Percentiles rank a stretch among this genome's conserved stretches.
Conservation (phyloP, 2,329 filamentous ascomycete species). For the Calonectria naviculata region DNA sequence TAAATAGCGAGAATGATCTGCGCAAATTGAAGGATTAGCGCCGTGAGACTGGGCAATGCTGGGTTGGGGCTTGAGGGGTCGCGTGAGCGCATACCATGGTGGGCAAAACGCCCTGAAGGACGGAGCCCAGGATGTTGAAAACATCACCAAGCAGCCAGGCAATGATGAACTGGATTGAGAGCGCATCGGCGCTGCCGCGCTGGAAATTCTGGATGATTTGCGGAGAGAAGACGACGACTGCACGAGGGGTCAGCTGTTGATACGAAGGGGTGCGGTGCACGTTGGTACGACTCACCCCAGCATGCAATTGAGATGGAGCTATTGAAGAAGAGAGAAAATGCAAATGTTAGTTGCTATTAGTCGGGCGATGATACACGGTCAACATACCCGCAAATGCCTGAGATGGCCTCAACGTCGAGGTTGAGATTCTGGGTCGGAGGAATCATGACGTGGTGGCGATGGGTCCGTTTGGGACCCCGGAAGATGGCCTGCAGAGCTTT, state of each 20-base stretch:
- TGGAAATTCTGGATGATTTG: slow-evolving; percentile 97
- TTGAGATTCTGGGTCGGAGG: slow-evolving; percentile 69
- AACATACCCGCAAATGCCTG: slow-evolving; percentile 86
- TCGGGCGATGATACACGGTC: background rate
- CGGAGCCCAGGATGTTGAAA: slow-evolving; percentile 94
- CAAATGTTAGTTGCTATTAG: slow-evolving; percentile 20
- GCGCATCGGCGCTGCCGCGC: slow-evolving; percentile 83
- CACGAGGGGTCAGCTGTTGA: slow-evolving; percentile 26
- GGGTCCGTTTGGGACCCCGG: slow-evolving; percentile 25
- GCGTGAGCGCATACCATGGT: slow-evolving; percentile 75
- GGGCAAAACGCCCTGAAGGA: slow-evolving; percentile 89
- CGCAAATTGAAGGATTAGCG: slow-evolving; percentile 20
- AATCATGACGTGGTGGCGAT: slow-evolving; percentile 54
- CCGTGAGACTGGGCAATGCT: background rate
- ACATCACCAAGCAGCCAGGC: slow-evolving; percentile 95
- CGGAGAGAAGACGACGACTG: slow-evolving; percentile 93
- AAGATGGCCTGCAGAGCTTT: slow-evolving; percentile 28
- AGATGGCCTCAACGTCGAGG: slow-evolving; percentile 89
- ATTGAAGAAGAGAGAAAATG: background rate
- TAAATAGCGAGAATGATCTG: slow-evolving; percentile 91
- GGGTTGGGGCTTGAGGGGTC: background rate
- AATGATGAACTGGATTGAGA: slow-evolving; percentile 91
- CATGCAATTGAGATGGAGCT: slow-evolving; percentile 97
- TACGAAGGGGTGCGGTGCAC: slow-evolving; percentile 2
- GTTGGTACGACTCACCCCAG: slow-evolving; percentile 65